Evolutionary conservation across 441 rosid species (phyloP).

Genomic region (Macaranga tanarius): DNA sequence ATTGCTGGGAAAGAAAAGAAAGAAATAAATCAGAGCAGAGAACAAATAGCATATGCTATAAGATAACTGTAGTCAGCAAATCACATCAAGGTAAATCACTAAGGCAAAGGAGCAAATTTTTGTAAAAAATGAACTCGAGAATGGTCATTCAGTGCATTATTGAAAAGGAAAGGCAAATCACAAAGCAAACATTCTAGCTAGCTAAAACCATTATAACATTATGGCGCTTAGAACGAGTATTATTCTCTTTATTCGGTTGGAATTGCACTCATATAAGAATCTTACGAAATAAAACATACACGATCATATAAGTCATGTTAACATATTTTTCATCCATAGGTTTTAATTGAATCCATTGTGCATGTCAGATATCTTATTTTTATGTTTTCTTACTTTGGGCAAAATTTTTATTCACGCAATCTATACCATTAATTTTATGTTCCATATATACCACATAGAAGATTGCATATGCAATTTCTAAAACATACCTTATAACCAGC

Average conservation of each 20-base stretch:
- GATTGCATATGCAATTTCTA: not conserved
- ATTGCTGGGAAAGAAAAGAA: conserved; percentile 40
- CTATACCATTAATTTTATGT: not conserved
- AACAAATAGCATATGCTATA: not conserved
- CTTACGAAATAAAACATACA: not conserved
- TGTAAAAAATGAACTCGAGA: not conserved
- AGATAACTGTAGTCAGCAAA: not conserved
- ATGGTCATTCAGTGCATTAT: not conserved
- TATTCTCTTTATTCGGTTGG: not conserved
- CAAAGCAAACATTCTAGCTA: not conserved
- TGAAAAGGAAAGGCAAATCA: not conserved
- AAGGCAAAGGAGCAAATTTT: not conserved
- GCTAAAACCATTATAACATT: not conserved
- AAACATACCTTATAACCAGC: conserved; percentile 56
- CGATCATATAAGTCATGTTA: too few species aligned
- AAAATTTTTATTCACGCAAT: too few species aligned
- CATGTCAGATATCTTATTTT: too few species aligned
- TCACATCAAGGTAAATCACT: not conserved
- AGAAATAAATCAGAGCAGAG: not conserved
- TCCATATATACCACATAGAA: not conserved
- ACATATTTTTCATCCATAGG: too few species aligned
- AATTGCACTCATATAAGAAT: not conserved
- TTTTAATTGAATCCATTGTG: too few species aligned
- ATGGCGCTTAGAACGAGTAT: too few species aligned
- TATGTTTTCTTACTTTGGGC: too few species aligned